These are phyloP conservation scores for Macrolepiota fuliginosa DNA, from an alignment of 768 basidiomycete genomes.

Conservation along the genomic window DNA sequence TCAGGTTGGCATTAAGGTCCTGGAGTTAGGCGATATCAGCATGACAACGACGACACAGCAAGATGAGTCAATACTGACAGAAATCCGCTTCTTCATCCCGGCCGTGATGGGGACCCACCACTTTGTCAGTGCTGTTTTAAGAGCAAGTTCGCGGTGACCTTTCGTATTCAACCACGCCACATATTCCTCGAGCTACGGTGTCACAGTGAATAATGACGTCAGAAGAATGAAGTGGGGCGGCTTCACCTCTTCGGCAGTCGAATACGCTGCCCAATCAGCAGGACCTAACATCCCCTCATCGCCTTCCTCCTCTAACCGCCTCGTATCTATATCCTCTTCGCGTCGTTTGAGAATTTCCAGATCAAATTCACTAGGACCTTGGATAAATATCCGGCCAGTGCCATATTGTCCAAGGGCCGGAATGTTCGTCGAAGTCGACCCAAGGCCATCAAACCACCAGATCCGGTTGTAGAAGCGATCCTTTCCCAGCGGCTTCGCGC, in stretches of 20 bases:
- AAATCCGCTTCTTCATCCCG: constrained; percentile 72
- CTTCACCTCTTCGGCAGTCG: constrained; percentile 83
- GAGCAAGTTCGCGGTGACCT: constrained; percentile 82
- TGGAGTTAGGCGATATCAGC: constrained; percentile 24
- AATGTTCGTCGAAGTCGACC: constrained; percentile 72
- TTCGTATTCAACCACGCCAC: constrained; percentile 89
- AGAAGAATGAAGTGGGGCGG: background rate
- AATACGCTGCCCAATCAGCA: constrained; percentile 91
- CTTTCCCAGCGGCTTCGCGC: constrained; percentile 85
- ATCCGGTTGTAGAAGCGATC: constrained; percentile 94
- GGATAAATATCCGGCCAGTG: constrained; percentile 87
- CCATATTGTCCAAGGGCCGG: constrained; percentile 55
- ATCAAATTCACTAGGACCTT: constrained; percentile 87
- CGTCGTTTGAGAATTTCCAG: constrained; percentile 63
- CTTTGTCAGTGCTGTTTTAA: constrained; percentile 74
- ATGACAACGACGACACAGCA: background rate
- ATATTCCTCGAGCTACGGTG: constrained; percentile 71
- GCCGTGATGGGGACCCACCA: constrained; percentile 83
- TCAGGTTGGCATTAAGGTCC: constrained; percentile 70
- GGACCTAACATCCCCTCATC: constrained; percentile 66
- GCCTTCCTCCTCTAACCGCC: constrained; percentile 79
- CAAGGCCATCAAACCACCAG: constrained; percentile 99
- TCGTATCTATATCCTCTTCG: constrained; percentile 55
- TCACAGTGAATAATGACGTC: constrained; percentile 13
- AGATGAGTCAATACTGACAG: constrained; percentile 46